Evolutionary conservation across 345 rosid species (phyloP), one percentile per base, ranked within the genome.

Genomic region (Psidium guajava): DNA sequence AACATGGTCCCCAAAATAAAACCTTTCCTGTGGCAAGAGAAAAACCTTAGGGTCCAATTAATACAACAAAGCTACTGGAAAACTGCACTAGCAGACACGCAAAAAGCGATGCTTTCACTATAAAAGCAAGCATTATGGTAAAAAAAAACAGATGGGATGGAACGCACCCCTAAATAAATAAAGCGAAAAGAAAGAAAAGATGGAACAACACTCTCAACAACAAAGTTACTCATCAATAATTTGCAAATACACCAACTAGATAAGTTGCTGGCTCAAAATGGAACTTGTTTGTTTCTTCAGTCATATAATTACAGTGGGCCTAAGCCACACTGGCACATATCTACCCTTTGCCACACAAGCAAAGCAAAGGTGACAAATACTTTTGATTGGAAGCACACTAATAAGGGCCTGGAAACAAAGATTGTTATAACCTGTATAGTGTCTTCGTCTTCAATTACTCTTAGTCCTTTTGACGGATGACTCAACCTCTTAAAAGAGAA

Each of bases 1-100:
- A 86, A 97, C 99, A 73, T 95, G 93, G 86, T 97, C 99, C 54
- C 96, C 98, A 86, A 97, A 97, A 88, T 97, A 96, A 91, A 97
- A 97, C 86, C 99, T 92, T 91, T 97, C 99, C 99, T 96, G 91
- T 88, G 89, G 25, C 75, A 84, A 80, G 77, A 61, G 59, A 73
- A 77, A 80, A 49, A 53, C 51, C 42, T 21, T 25, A 13, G 28
- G 77, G 77, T 69, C 47, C 47, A 69, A 8, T 9, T 36, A 32
- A 18, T 69, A 36, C 47, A 36, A 36, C 40, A 69, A 36, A 36
- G 47, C 47, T 36, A 69, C 77, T 69, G 47, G 24, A 69, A 69
- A 69, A 69, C 24, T 69, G 77, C 77, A 69, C 13, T 69, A 18
- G 7, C 77, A 36, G 24, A 32, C 47, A 69, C 18, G 47, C 47